phyloP scores from a whole-genome alignment of 345 rosid genomes.

The Hirschfeldia incana region DNA sequence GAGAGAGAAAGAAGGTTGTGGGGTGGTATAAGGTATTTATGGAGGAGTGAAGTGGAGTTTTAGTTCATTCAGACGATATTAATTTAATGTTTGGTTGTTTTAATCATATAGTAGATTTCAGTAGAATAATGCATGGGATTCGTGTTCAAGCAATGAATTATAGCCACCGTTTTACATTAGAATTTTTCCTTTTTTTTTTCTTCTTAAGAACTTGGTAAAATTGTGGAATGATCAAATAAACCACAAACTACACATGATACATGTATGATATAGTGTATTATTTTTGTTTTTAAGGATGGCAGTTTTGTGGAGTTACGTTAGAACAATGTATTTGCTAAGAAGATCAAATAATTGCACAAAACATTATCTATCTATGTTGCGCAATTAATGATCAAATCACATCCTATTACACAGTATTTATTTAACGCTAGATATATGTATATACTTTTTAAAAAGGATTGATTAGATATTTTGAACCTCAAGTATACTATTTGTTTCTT shows the following conservation, averaged over 20 bases:
- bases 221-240: not conserved
- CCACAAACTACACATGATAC: not conserved
- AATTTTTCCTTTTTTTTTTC: not conserved
- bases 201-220: not conserved
- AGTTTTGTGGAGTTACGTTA: not conserved
- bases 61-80: conserved; percentile 3
- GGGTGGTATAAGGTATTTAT: conserved; percentile 30
- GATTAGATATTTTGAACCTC: not conserved
- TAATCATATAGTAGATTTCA: not conserved
- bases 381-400: too few relatives aligned
- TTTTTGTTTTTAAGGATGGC: not conserved
- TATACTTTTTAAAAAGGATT: too few relatives aligned
- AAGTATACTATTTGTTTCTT: not conserved
- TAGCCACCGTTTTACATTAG: conserved; percentile 13
- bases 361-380: not conserved
- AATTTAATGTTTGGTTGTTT: conserved; percentile 12
- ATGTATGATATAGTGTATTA: not conserved
- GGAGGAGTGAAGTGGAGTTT: conserved; percentile 29
- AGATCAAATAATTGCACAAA: not conserved
- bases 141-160: conserved; percentile 28
- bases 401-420: too few relatives aligned
- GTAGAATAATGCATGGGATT: conserved; percentile 9
- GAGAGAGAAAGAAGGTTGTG: conserved; percentile 2
- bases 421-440: too few relatives aligned
- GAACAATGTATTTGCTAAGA: not conserved